These are phyloP conservation scores for Triglochin maritima DNA, from an alignment of 106 monocot genomes.

Conservation along the genomic window DNA sequence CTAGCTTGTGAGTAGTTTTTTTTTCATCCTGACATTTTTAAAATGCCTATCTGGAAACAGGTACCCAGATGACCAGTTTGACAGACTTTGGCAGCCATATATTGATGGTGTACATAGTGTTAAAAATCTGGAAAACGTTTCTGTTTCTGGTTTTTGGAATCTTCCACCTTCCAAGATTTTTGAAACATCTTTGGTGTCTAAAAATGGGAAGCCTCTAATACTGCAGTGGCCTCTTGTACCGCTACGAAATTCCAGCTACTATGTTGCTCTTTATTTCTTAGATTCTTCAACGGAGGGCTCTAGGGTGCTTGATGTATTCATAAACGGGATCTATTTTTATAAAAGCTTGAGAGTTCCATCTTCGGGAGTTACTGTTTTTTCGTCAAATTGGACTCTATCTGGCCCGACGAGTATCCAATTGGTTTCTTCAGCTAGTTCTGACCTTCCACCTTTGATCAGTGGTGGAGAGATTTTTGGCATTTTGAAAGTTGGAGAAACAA, in stretches of 20 bases:
- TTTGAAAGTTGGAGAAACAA: conserved; percentile 35
- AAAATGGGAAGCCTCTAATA: conserved; percentile 27
- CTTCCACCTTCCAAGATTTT: conserved; percentile 63
- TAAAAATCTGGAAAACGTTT: conserved; percentile 29
- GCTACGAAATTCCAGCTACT: conserved; percentile 60
- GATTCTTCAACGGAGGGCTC: conserved; percentile 32
- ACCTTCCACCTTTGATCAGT: conserved; percentile 55
- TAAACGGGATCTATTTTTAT: conserved; percentile 63
- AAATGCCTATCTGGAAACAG: conserved; percentile 16
- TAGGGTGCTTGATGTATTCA: conserved; percentile 37
- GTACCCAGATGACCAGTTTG: conserved; percentile 77
- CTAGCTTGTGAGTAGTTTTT: too few species aligned
- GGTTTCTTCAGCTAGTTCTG: conserved; percentile 21
- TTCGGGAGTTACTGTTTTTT: conserved; percentile 47
- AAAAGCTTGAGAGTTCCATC: conserved; percentile 35
- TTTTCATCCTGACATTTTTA: too few species aligned
- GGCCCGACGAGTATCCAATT: conserved; percentile 51
- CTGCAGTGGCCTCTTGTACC: conserved; percentile 70
- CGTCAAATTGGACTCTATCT: conserved; percentile 60
- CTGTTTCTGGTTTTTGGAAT: conserved; percentile 68
- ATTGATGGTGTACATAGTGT: conserved; percentile 10
- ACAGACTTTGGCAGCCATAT: conserved; percentile 80
- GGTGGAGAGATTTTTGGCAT: conserved; percentile 80
- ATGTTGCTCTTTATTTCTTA: conserved; percentile 86
- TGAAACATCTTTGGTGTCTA: conserved; percentile 41